Percentiles rank a stretch among this genome's conserved stretches.
Conservation (phyloP, 305 asterid species). For the Caryopteris hybrid region DNA sequence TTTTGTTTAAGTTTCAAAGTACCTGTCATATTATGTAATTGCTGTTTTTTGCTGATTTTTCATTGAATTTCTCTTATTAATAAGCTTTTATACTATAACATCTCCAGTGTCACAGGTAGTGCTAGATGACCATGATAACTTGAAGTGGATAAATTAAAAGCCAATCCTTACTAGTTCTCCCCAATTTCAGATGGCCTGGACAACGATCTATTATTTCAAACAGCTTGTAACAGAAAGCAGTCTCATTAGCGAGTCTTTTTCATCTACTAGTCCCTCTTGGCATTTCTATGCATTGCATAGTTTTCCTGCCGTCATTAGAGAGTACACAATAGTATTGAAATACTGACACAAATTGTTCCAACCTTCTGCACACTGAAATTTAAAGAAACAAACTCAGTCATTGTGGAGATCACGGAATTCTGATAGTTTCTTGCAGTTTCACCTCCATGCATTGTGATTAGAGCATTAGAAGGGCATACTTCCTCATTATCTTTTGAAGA, state of each 20-base stretch:
- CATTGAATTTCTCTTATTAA: conserved; percentile 6
- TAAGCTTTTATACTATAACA: neutral
- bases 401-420: neutral
- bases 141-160: neutral
- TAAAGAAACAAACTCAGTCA: neutral
- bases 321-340: neutral
- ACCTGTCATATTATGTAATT: neutral
- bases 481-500: conserved; percentile 9
- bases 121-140: neutral
- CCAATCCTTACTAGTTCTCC: neutral
- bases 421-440: neutral
- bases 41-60: neutral
- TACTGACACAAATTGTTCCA: neutral
- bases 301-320: conserved; percentile 10
- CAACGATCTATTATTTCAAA: neutral
- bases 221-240: neutral
- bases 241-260: neutral
- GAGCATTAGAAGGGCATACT: neutral
- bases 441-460: neutral
- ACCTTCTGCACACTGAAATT: conserved; percentile 6
- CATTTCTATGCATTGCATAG: conserved; percentile 3
- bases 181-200: neutral
- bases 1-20: conserved; percentile 7
- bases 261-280: neutral
- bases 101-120: neutral